phyloP scores from a whole-genome alignment of 169 alveolate genomes.

The Amoebophrya sp. region DNA sequence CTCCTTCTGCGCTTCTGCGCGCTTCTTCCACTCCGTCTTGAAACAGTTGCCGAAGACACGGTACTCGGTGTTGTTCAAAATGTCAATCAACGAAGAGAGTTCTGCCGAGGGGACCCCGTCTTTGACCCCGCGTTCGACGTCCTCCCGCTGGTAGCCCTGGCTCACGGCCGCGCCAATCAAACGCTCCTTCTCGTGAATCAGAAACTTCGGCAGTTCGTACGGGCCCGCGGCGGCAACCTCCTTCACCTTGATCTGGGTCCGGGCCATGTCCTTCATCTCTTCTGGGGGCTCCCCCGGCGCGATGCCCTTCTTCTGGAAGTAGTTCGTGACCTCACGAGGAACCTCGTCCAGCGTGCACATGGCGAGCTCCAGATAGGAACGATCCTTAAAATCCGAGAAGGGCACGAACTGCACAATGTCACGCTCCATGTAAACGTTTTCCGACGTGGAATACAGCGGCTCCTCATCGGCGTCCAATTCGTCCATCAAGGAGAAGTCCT shows the following conservation, averaged over 20 bases:
- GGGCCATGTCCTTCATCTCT: not conserved
- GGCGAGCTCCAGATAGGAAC: conserved; percentile 8
- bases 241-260: not conserved
- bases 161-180: not conserved
- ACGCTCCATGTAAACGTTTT: conserved; percentile 6
- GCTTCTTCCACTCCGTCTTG: not conserved
- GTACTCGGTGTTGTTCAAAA: not conserved
- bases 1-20: not conserved
- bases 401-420: conserved; percentile 21
- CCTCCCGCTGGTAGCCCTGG: not conserved
- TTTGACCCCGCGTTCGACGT: not conserved
- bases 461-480: conserved; percentile 43
- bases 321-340: conserved; percentile 12
- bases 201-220: not conserved
- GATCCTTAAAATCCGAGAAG: conserved; percentile 9
- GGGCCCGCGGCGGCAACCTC: not conserved
- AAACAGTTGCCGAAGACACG: not conserved
- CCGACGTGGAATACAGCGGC: conserved; percentile 1
- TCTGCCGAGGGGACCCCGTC: not conserved
- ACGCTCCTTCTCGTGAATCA: not conserved
- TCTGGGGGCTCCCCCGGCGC: not conserved
- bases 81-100: not conserved
- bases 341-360: conserved; percentile 21
- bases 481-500: conserved; percentile 37
- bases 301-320: not conserved